Conservation (phyloP, 345 rosid genomes). For the Chamaenerion angustifolium region DNA sequence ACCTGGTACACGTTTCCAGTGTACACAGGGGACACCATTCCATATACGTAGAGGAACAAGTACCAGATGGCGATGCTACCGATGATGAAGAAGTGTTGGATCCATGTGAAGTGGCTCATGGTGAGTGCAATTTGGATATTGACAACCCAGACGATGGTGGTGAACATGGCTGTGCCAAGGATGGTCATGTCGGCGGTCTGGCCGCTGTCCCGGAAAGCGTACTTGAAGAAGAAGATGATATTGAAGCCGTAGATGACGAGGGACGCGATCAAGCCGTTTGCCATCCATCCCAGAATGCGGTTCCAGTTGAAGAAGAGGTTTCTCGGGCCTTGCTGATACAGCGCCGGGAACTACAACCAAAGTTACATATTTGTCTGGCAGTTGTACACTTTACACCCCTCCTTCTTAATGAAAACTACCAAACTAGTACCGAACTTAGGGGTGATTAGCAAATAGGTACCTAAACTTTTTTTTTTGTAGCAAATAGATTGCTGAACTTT, state of each 20-base stretch:
- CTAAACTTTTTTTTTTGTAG: too few relatives aligned
- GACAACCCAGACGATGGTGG: constrained; percentile 57
- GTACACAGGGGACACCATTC: constrained; percentile 29
- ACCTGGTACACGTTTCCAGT: constrained; percentile 29
- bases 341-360: constrained; percentile 52
- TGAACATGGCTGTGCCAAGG: constrained; percentile 38
- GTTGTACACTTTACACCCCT: too few relatives aligned
- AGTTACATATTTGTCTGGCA: too few relatives aligned
- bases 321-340: constrained; percentile 63
- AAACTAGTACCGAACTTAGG: too few relatives aligned
- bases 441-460: too few relatives aligned
- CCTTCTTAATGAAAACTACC: too few relatives aligned
- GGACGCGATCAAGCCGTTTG: constrained; percentile 42
- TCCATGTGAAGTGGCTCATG: constrained; percentile 71
- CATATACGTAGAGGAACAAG: constrained; percentile 35
- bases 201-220: constrained; percentile 31
- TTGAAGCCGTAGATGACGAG: constrained; percentile 35
- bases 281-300: constrained; percentile 59
- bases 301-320: constrained; percentile 58
- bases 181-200: constrained; percentile 30
- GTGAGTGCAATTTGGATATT: constrained; percentile 59
- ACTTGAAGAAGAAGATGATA: constrained; percentile 23
- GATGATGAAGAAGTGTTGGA: constrained; percentile 59
- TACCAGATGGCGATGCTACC: constrained; percentile 61
- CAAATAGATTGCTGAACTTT: too few relatives aligned